Base-by-base conservation (phyloP, 2,329 filamentous ascomycete genomes). In the Reticulascus tulasneorum region DNA sequence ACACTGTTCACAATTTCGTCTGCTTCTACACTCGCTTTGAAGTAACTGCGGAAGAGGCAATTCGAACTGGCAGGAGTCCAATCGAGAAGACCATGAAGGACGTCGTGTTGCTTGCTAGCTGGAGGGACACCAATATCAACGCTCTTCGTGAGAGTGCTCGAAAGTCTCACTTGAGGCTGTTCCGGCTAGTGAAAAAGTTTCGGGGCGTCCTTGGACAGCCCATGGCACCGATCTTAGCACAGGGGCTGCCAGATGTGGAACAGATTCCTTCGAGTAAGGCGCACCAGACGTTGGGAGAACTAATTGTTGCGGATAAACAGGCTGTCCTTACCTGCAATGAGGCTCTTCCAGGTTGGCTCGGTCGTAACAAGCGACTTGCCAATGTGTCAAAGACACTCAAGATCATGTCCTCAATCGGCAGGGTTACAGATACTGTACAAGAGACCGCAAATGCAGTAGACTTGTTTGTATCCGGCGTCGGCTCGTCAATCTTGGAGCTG, bases 41-140 rank as follows among this genome's bases (percentile, higher is more conserved):
- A 52, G 68, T 71, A 38, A 65, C 75, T 6, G 77, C 90, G 7
- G 63, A 72, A 10, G 82, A 87, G 43, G 64, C 71, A 2, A 73
- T 96, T 23, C 64, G 66, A 15, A 77, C 77, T 28, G 85, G 82
- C n/a, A 79, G 88, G 37, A 66, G 71, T 7, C 71, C 75, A 0
- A 72, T 97, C n/a, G 91, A 97, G 58, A 95, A 89, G 61, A 81
- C 88, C 38, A 87, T 97, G 74, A 91, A 85, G 56, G 86, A 97
- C 49, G 82, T 96, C n/a, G 75, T 98, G 12, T 79, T 94, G 34
- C 69, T 98, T 50, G 89, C 90, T 7, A 96, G 89, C 59, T 98
- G 94, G 94, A 96, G 94, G 58, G 93, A 98, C 50, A 95, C 87
- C 16, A 98, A 97, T 52, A 94, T 98, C 44, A 83, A 84, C 30